Percentiles rank a stretch among this genome's conserved stretches.
Evolutionary conservation across 495 filamentous ascomycete genomes (phyloP).

Genomic region (Xylaria flabelliformis): DNA sequence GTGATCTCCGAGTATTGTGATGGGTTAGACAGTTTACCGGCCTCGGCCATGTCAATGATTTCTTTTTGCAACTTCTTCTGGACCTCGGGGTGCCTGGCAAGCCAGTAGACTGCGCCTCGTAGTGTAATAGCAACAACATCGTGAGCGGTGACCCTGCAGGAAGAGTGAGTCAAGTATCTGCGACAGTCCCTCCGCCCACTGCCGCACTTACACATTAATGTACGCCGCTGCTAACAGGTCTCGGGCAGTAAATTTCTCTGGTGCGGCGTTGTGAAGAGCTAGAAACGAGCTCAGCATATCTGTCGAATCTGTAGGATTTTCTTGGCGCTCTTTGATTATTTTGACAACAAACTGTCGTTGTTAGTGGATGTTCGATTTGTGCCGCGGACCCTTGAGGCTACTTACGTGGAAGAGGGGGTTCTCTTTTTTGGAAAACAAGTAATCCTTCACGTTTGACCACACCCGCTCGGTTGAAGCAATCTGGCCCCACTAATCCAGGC

Average conservation of each 20-base stretch:
- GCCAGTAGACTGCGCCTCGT: constrained; percentile 57
- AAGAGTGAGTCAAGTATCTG: background rate
- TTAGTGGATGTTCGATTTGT: background rate
- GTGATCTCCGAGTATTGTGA: constrained; percentile 6
- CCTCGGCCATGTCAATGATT: constrained; percentile 33
- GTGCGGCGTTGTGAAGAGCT: constrained; percentile 1
- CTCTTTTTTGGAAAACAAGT: constrained; percentile 4
- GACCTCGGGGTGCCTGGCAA: constrained; percentile 47
- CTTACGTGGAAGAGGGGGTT: constrained; percentile 8
- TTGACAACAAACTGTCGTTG: constrained; percentile 13
- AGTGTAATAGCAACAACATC: constrained; percentile 64
- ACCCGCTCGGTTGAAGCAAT: constrained; percentile 20
- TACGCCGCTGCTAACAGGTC: constrained; percentile 26
- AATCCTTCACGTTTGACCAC: constrained; percentile 9
- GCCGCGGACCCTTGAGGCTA: background rate
- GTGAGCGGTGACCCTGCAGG: constrained; percentile 29
- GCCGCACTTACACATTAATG: constrained; percentile 16
- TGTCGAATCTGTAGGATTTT: background rate
- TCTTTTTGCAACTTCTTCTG: constrained; percentile 53
- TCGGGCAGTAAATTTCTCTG: constrained; percentile 24
- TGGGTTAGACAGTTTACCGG: background rate
- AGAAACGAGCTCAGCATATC: constrained; percentile 27
- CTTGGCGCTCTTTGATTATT: background rate
- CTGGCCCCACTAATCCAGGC: constrained; percentile 20
- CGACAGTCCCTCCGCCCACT: constrained; percentile 31